Conservation (phyloP, 768 basidiomycete species). For the Xanthoconium stramineum region DNA sequence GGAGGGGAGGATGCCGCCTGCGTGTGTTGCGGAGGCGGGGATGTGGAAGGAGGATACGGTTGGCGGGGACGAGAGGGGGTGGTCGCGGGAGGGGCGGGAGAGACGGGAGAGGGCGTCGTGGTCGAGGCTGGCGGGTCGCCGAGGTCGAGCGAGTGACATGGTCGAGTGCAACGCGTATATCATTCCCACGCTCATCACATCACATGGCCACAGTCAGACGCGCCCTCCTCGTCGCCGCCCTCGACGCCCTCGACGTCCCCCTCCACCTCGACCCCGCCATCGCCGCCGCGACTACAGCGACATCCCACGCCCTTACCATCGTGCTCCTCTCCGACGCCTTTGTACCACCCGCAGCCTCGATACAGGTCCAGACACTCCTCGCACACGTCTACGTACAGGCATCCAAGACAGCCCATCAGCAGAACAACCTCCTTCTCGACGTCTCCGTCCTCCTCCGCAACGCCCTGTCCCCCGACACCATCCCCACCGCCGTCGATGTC, state of each 20-base stretch:
- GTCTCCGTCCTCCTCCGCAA: slow-evolving; percentile 74
- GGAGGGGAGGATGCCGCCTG: slow-evolving; percentile 73
- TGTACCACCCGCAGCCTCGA: slow-evolving; percentile 29
- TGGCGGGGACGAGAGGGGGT: slow-evolving; percentile 27
- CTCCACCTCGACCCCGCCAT: slow-evolving; percentile 57
- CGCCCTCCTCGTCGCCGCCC: slow-evolving; percentile 50
- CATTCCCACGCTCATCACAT: slow-evolving; percentile 14
- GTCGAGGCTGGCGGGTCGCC: slow-evolving; percentile 16
- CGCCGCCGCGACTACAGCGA: slow-evolving; percentile 40
- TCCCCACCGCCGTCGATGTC: slow-evolving; percentile 38
- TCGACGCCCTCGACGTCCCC: slow-evolving; percentile 49
- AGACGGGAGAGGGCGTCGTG: slow-evolving; percentile 9
- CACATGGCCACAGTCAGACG: slow-evolving; percentile 9
- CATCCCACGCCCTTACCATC: slow-evolving; percentile 53
- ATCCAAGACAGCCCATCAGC: slow-evolving; percentile 66
- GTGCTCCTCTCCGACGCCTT: slow-evolving; percentile 65
- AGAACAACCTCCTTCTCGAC: slow-evolving; percentile 68
- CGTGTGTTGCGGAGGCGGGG: slow-evolving; percentile 54
- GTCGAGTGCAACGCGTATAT: background rate
- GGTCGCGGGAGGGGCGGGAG: slow-evolving; percentile 9
- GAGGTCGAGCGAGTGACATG: background rate
- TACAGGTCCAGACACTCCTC: slow-evolving; percentile 69
- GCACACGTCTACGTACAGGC: slow-evolving; percentile 85
- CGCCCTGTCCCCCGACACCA: slow-evolving; percentile 42
- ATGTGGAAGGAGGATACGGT: slow-evolving; percentile 26